Percentiles rank a stretch among this genome's conserved stretches.
phyloP scores from a whole-genome alignment of 257 asterid genomes.

The Nicotiana sylvestris region DNA sequence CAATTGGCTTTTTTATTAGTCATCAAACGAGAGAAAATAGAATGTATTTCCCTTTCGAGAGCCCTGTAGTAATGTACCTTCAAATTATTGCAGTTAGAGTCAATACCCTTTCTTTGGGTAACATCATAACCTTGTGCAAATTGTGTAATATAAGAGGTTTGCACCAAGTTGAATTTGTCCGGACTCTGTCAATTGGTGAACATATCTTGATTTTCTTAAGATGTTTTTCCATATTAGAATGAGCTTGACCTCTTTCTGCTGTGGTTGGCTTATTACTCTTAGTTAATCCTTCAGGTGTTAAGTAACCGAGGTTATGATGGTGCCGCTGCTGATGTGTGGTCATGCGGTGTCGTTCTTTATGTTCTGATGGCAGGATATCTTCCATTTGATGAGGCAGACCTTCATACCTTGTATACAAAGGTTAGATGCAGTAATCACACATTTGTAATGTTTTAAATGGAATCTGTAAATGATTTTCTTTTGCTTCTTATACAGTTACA shows the following conservation, averaged over 20 bases:
- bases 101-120: not conserved
- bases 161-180: not conserved
- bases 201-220: not conserved
- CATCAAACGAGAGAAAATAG: not conserved
- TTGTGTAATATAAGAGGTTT: not conserved
- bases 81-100: not conserved
- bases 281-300: conserved; percentile 49
- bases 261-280: not conserved
- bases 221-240: not conserved
- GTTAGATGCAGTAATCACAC: conserved; percentile 26
- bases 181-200: not conserved
- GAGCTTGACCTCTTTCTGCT: not conserved
- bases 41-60: not conserved
- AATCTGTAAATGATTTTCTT: not conserved
- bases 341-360: conserved; percentile 90
- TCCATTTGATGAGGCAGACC: conserved; percentile 78
- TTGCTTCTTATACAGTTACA: not conserved
- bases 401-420: conserved; percentile 66
- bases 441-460: not conserved
- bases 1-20: not conserved
- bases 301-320: conserved; percentile 87
- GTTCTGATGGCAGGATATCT: conserved; percentile 87
- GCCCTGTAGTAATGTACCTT: conserved; percentile 1
- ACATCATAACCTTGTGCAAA: conserved; percentile 1
- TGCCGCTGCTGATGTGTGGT: conserved; percentile 96